Conservation (phyloP, 345 rosid species). For the Punica granatum region DNA sequence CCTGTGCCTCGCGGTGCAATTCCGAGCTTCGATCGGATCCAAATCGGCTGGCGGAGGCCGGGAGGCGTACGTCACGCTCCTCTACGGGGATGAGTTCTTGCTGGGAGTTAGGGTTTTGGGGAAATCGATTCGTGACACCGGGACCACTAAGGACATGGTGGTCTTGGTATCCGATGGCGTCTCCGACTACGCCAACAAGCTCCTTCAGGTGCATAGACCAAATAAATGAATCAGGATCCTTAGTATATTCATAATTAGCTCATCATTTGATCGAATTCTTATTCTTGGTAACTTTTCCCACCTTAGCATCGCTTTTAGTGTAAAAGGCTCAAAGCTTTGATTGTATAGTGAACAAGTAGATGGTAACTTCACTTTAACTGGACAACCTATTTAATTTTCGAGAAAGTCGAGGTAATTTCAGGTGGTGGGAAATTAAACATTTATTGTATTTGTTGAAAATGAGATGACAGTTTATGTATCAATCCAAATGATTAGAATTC, state of each 20-base stretch:
- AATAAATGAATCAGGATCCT: neutral
- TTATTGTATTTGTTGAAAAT: too few relatives aligned
- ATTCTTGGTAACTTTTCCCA: neutral
- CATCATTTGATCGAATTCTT: neutral
- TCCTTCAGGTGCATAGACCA: constrained; percentile 42
- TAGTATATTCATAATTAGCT: neutral
- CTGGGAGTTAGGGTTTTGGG: constrained; percentile 93
- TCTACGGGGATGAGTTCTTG: constrained; percentile 92
- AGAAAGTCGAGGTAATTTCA: too few relatives aligned
- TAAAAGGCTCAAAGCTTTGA: neutral
- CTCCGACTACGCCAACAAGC: constrained; percentile 58
- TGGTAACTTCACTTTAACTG: neutral
- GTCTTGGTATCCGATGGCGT: constrained; percentile 95
- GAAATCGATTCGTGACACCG: constrained; percentile 77
- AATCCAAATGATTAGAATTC: neutral
- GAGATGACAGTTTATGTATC: neutral
- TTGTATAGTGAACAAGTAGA: neutral
- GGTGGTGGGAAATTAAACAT: too few relatives aligned
- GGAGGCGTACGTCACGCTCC: constrained; percentile 74
- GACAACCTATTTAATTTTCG: neutral
- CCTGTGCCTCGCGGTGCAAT: constrained; percentile 22
- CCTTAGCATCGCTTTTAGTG: neutral
- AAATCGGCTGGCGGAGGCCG: constrained; percentile 18
- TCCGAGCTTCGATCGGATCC: constrained; percentile 29
- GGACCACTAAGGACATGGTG: constrained; percentile 74